Percentiles rank a stretch among this genome's conserved stretches.
Evolutionary conservation across 2,329 filamentous ascomycete species (phyloP).

Genomic region (Gyromitra esculenta): DNA sequence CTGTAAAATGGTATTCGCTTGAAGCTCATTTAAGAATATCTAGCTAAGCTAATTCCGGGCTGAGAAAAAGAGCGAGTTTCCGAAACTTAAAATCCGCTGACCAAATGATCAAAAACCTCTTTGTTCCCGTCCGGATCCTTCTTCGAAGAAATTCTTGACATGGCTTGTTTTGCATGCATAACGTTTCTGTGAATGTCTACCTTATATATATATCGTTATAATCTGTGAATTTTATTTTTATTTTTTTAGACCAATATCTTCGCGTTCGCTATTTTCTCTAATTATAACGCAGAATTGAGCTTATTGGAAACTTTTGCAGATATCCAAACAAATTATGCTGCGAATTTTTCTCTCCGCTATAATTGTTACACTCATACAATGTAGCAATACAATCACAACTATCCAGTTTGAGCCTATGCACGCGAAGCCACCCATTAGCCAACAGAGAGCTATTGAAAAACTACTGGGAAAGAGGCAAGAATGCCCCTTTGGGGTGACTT

Average conservation of each 20-base stretch:
- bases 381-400: background rate
- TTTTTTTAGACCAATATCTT: background rate
- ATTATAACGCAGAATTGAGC: background rate
- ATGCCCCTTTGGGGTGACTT: constrained; percentile 40
- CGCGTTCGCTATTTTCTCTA: constrained; percentile 10
- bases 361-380: constrained; percentile 1
- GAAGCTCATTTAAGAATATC: background rate
- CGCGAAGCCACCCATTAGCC: constrained; percentile 26
- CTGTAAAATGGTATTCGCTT: background rate
- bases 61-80: constrained; percentile 1
- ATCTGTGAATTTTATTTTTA: constrained; percentile 1
- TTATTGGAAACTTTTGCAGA: background rate
- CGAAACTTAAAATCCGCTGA: background rate
- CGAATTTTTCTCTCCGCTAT: constrained; percentile 17
- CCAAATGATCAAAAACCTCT: constrained; percentile 2
- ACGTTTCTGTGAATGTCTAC: background rate
- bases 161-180: background rate
- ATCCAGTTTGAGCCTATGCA: constrained; percentile 22
- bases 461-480: constrained; percentile 25
- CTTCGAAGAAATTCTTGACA: background rate
- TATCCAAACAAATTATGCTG: constrained; percentile 25
- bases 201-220: constrained; percentile 5
- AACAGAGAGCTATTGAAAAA: background rate
- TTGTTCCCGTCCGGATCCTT: constrained; percentile 12
- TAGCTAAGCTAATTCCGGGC: background rate